Conservation (phyloP, 805 yeast species). For the Nakazawaea ernobii region DNA sequence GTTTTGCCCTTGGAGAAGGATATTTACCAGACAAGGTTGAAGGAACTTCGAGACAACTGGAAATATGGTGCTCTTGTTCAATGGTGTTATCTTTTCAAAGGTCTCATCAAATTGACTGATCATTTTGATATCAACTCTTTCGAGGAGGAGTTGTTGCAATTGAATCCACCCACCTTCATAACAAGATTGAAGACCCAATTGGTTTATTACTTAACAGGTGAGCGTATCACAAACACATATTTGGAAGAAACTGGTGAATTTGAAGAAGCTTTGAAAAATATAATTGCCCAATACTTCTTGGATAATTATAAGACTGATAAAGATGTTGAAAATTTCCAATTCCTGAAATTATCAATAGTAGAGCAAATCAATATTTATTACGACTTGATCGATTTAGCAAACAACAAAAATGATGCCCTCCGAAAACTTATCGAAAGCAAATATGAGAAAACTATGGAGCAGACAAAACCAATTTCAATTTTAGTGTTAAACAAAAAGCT, state of each 20-base stretch:
- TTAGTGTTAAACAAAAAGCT: constrained; percentile 12
- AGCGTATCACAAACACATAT: constrained; percentile 20
- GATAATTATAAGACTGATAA: constrained; percentile 12
- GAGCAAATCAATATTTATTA: constrained; percentile 48
- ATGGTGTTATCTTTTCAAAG: constrained; percentile 53
- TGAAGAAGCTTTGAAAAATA: constrained; percentile 18
- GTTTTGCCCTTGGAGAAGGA: constrained; percentile 32
- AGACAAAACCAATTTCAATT: constrained; percentile 18
- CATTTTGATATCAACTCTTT: constrained; percentile 52
- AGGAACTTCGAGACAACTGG: constrained; percentile 29
- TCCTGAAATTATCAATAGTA: constrained; percentile 32
- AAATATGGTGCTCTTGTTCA: constrained; percentile 37
- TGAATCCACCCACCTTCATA: constrained; percentile 34
- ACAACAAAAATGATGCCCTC: constrained; percentile 35
- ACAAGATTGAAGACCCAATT: constrained; percentile 38
- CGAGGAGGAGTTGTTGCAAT: constrained; percentile 54
- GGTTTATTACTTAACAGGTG: constrained; percentile 33
- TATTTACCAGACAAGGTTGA: constrained; percentile 23
- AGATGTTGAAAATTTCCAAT: constrained; percentile 22
- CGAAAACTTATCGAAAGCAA: constrained; percentile 41
- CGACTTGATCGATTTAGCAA: constrained; percentile 35
- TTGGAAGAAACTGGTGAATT: constrained; percentile 17
- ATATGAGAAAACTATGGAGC: constrained; percentile 22
- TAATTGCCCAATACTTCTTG: constrained; percentile 10
- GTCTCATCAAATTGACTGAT: constrained; percentile 45